Evolutionary conservation across 306 rosid species (phyloP), one percentile per base, ranked within the genome.

Genomic region (Sicyos baderoa): DNA sequence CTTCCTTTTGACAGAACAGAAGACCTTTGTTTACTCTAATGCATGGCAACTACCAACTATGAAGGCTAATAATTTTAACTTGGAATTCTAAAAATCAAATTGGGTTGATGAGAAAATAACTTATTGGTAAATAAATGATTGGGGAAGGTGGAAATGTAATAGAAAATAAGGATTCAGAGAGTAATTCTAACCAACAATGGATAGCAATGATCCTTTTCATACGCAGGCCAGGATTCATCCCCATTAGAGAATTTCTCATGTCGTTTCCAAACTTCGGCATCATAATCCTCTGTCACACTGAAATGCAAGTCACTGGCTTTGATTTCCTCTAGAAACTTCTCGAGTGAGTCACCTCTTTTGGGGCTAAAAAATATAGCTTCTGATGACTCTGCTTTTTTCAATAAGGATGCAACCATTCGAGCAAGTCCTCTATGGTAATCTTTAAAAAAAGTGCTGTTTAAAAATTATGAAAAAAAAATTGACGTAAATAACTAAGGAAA

Each of bases 361-460:
- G 96, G 96, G 77, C 95, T 79, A 49, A 91, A 77, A 76, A 89
- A 80, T 54, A 91, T 74, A 19, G 95, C 92, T 81, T 83, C 84
- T 0, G 90, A 72, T 48, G 88, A 74, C 44, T 74, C 84, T 55
- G 61, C 70, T 61, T 86, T 86, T 60, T 80, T 84, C 77, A 86
- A 55, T 75, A 87, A 80, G 45, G 69, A 70, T 74, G 79, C 77
- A 79, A 89, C 80, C 52, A 77, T 66, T 72, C 78, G 82, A 73
- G 85, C 96, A 74, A 88, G 96, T 72, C 77, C 85, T 70, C 60
- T 75, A 82, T 89, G 96, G 81, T 85, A 85, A 70, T 89, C 96
- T 76, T 89, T 85, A 58, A 89, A 87, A 75, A 89, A 87, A 37
- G 96, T 91, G 90, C 97, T 89, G 96, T 70, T 72, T 74, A 44